Percentiles rank a stretch among this genome's conserved stretches.
Conservation (phyloP, 192 early-diverging fungal species). For the Geranomyces michiganensis region DNA sequence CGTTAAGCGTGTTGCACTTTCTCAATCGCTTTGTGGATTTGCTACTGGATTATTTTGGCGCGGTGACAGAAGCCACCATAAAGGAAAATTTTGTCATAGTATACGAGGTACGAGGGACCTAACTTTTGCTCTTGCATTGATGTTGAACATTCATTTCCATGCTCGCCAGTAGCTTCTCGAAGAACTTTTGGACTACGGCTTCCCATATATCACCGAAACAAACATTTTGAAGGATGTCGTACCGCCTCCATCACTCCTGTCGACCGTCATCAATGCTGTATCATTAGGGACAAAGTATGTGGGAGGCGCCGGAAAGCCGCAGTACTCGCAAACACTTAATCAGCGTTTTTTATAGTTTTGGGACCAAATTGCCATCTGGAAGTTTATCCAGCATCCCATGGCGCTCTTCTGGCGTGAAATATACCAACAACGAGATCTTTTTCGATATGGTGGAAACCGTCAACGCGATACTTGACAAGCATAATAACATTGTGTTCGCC, state of each 20-base stretch:
- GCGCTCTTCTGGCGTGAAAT: slow-evolving; percentile 84
- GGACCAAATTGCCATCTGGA: slow-evolving; percentile 61
- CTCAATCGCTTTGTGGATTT: slow-evolving; percentile 79
- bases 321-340: not conserved
- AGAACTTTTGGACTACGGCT: slow-evolving; percentile 93
- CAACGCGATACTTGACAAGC: slow-evolving; percentile 79
- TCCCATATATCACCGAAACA: slow-evolving; percentile 85
- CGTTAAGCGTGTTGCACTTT: slow-evolving; percentile 83
- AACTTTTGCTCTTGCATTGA: not conserved
- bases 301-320: too few relatives aligned
- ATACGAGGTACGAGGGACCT: slow-evolving; percentile 63
- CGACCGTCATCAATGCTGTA: slow-evolving; percentile 85
- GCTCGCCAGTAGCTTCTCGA: slow-evolving; percentile 68
- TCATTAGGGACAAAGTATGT: slow-evolving; percentile 77
- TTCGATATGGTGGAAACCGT: slow-evolving; percentile 91
- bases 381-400: slow-evolving; percentile 78
- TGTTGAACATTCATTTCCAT: slow-evolving; percentile 2
- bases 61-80: slow-evolving; percentile 77
- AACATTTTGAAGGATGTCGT: slow-evolving; percentile 83
- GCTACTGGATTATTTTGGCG: slow-evolving; percentile 81
- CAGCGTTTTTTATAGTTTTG: slow-evolving; percentile 41
- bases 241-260: slow-evolving; percentile 82
- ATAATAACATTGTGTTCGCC: slow-evolving; percentile 71
- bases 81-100: slow-evolving; percentile 93
- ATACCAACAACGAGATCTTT: slow-evolving; percentile 91